A percentile compares a stretch with the other conserved stretches of the same genome.
These are phyloP conservation scores for Ephemerocybe angulata DNA, from an alignment of 768 basidiomycete genomes.

Conservation along the genomic window DNA sequence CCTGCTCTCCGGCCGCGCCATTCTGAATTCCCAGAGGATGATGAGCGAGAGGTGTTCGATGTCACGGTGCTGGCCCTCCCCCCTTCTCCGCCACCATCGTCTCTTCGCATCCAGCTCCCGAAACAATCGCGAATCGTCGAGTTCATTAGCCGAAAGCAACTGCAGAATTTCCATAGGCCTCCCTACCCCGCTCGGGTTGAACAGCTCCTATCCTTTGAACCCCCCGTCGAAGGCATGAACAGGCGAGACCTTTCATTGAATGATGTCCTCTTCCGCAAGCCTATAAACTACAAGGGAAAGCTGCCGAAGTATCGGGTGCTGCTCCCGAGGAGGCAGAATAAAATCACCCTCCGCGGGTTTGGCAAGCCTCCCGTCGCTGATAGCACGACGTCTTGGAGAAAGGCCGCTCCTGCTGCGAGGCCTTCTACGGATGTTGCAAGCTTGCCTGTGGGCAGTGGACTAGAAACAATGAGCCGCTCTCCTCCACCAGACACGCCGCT, in stretches of 20 bases:
- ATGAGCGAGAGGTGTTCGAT: slow-evolving; percentile 41
- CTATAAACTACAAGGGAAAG: slow-evolving; percentile 35
- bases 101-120: slow-evolving; percentile 34
- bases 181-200: slow-evolving; percentile 51
- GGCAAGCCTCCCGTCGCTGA: slow-evolving; percentile 41
- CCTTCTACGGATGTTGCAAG: slow-evolving; percentile 3
- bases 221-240: slow-evolving; percentile 64
- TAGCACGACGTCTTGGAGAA: slow-evolving; percentile 43
- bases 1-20: slow-evolving; percentile 45
- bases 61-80: slow-evolving; percentile 48
- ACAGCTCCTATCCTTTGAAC: slow-evolving; percentile 66
- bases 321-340: slow-evolving; percentile 34
- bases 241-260: slow-evolving; percentile 60
- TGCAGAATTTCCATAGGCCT: slow-evolving; percentile 38
- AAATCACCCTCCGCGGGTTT: slow-evolving; percentile 20
- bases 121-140: slow-evolving; percentile 31
- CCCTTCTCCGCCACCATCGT: slow-evolving; percentile 40
- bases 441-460: slow-evolving; percentile 17
- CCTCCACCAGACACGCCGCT: slow-evolving; percentile 53
- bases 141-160: slow-evolving; percentile 48
- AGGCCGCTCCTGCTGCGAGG: slow-evolving; percentile 24
- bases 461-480: slow-evolving; percentile 62
- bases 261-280: slow-evolving; percentile 57
- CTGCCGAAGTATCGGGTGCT: slow-evolving; percentile 35
- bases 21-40: slow-evolving; percentile 29